Conservation (phyloP, 2,329 filamentous ascomycete genomes). For the Curvularia verruculosa region DNA sequence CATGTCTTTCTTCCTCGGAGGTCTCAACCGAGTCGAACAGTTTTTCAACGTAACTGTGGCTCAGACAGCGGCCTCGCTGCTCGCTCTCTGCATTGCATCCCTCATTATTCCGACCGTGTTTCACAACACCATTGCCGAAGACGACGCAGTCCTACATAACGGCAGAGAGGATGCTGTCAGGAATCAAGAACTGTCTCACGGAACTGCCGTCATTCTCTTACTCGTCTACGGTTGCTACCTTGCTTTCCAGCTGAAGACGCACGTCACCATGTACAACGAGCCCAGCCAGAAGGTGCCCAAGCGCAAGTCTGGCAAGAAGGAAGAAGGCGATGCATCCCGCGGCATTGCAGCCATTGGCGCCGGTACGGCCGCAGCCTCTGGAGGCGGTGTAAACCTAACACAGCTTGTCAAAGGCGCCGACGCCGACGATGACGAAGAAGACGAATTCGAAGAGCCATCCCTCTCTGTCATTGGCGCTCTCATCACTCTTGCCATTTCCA, state of each 20-base stretch:
- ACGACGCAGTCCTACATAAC: constrained; percentile 18
- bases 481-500: constrained; percentile 72
- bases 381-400: constrained; percentile 58
- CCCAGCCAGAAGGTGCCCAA: constrained; percentile 79
- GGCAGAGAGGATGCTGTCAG: constrained; percentile 31
- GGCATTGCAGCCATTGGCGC: constrained; percentile 61
- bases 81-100: constrained; percentile 78
- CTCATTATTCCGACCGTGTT: constrained; percentile 93
- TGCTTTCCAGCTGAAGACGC: constrained; percentile 89
- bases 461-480: constrained; percentile 75
- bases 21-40: constrained; percentile 78
- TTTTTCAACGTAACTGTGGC: constrained; percentile 92
- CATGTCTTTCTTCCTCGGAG: constrained; percentile 91
- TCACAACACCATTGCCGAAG: constrained; percentile 43
- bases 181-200: constrained; percentile 62
- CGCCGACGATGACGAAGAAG: constrained; percentile 58
- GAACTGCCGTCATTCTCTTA: constrained; percentile 79
- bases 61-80: constrained; percentile 82
- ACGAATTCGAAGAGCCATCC: constrained; percentile 77
- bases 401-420: constrained; percentile 51
- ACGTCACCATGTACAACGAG: constrained; percentile 78
- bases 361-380: constrained; percentile 56
- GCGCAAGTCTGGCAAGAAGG: constrained; percentile 52
- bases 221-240: constrained; percentile 84
- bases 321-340: constrained; percentile 57